These are phyloP conservation scores for Trametes meyenii DNA, from an alignment of 768 basidiomycete genomes.

Conservation along the genomic window DNA sequence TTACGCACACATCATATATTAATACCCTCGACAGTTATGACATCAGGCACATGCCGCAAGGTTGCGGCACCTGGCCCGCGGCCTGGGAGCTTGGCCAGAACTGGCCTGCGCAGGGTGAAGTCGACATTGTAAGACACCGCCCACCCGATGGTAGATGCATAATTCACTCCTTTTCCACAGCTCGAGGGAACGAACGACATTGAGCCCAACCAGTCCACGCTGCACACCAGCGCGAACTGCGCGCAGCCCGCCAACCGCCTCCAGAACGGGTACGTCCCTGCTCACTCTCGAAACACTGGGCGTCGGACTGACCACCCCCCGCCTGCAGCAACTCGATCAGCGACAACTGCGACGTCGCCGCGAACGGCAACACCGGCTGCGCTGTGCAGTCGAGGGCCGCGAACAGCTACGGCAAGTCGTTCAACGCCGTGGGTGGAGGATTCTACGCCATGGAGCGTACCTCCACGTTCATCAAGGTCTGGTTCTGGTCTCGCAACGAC, in stretches of 20 bases:
- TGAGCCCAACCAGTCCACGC: constrained; percentile 51
- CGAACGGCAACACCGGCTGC: constrained; percentile 57
- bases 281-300: not conserved
- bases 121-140: constrained; percentile 38
- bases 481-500: constrained; percentile 66
- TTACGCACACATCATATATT: constrained; percentile 19
- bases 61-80: constrained; percentile 54
- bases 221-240: constrained; percentile 63
- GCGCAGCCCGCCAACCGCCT: constrained; percentile 49
- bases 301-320: constrained; percentile 17
- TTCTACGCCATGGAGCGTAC: constrained; percentile 70
- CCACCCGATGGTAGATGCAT: not conserved
- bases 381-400: constrained; percentile 45
- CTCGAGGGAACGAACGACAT: constrained; percentile 62
- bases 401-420: constrained; percentile 56
- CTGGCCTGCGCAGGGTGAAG: constrained; percentile 52
- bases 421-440: constrained; percentile 64
- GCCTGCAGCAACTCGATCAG: constrained; percentile 32
- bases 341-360: constrained; percentile 53
- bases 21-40: constrained; percentile 37
- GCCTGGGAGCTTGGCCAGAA: constrained; percentile 53
- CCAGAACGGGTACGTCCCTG: constrained; percentile 44
- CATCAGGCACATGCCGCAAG: constrained; percentile 61
- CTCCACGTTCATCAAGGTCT: constrained; percentile 58
- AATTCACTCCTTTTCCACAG: not conserved